Evolutionary conservation across 495 filamentous ascomycete species (phyloP), one percentile per base, ranked within the genome.

Genomic region (Lasiosphaeris hirsuta): DNA sequence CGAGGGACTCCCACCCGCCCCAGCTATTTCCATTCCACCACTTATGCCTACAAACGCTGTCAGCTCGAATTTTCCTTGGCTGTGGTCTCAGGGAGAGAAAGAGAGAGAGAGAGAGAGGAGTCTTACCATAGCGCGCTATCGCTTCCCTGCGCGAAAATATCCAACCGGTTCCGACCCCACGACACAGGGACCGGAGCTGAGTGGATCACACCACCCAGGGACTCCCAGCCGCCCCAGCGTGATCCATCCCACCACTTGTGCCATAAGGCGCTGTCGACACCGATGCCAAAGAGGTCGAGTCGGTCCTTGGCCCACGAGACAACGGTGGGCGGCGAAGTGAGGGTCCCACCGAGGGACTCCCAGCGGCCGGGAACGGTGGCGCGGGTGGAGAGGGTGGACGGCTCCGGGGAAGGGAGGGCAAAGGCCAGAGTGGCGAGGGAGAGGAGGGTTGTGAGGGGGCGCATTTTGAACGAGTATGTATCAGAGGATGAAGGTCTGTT

Each of bases 91-190:
- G n/a, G 23, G 5, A 30, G 5, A 30, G 23, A 30, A 30, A 30
- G 23, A 41, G 9, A n/a, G n/a, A n/a, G n/a, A n/a, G n/a, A n/a
- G n/a, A n/a, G n/a, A n/a, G n/a, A n/a, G n/a, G n/a, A n/a, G n/a
- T n/a, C 39, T 4, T 47, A 30, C 44, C 44, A 47, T 3, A 47
- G 18, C 7, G 49, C 53, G 7, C 23, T 49, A 14, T 69, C 39
- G 0, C n/a, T 55, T 7, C 56, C 61, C 13, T 57, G 19, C 17
- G 57, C 65, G 36, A 73, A 71, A 42, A 76, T 46, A 51, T 76
- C 72, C 10, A 75, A 51, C 6, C 69, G 69, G 13, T 54, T 57
- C 0, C 49, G 6, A 3, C 54, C 66, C 45, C 59, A 60, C 17
- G 61, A 58, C 40, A 63, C 58, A 13, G 54, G 60, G 41, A 49